phyloP scores from a whole-genome alignment of 305 asterid genomes.

The Solanum chacoense region DNA sequence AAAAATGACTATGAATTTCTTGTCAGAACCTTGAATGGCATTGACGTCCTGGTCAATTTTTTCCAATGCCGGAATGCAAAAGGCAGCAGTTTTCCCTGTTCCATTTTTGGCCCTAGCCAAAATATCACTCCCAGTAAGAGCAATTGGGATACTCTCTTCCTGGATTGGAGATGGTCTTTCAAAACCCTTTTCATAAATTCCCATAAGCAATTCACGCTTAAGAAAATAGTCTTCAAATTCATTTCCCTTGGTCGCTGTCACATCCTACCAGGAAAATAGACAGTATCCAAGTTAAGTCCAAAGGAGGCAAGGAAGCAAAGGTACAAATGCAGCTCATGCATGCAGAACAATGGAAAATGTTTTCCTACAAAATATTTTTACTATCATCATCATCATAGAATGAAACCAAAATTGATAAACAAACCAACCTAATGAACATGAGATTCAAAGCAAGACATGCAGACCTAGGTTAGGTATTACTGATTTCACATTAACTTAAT shows the following conservation, averaged over 20 bases:
- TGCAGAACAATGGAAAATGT: neutral
- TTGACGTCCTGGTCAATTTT: constrained; percentile 35
- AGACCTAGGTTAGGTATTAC: neutral
- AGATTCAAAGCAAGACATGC: neutral
- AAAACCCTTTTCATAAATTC: constrained; percentile 41
- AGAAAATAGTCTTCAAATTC: constrained; percentile 47
- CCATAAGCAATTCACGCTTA: constrained; percentile 42
- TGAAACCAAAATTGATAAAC: neutral
- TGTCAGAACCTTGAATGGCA: constrained; percentile 31
- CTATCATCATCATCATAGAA: neutral
- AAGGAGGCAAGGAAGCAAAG: constrained; percentile 2
- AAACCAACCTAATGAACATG: neutral
- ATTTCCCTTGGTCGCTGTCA: constrained; percentile 42
- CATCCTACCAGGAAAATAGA: constrained; percentile 25
- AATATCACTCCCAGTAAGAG: constrained; percentile 37
- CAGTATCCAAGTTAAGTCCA: neutral
- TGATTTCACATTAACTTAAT: neutral
- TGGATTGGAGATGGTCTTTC: constrained; percentile 47
- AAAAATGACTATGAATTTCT: neutral
- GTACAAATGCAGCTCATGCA: neutral
- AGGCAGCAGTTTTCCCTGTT: constrained; percentile 46
- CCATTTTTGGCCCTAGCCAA: constrained; percentile 46
- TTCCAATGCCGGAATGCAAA: constrained; percentile 38
- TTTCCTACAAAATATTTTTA: neutral
- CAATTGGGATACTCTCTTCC: constrained; percentile 45